Evolutionary conservation across 371 early-diverging fungal genomes (phyloP).

Genomic region (Syncephalis fuscata): DNA sequence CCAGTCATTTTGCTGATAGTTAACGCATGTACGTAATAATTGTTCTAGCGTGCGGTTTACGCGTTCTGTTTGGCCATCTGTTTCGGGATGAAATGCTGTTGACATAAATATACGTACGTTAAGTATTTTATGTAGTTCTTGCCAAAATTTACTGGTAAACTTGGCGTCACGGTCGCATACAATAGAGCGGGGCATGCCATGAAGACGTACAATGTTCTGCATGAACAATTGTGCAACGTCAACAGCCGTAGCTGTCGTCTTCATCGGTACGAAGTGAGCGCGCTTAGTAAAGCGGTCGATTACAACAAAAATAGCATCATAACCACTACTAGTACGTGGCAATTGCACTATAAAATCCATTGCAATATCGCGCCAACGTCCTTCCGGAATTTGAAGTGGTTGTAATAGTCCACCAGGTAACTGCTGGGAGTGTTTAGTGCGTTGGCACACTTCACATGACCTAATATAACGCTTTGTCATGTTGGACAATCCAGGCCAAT

Average conservation of each 20-base stretch:
- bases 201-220: no score
- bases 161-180: no score
- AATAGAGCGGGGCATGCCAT: no score
- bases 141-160: no score
- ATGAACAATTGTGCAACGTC: no score
- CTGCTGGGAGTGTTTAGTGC: conserved; percentile 11
- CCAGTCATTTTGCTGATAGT: conserved; percentile 28
- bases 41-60: conserved; percentile 21
- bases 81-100: conserved; percentile 22
- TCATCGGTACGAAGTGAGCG: conserved; percentile 20
- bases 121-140: neutral
- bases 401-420: conserved; percentile 12
- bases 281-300: conserved; percentile 26
- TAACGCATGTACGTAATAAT: conserved; percentile 16
- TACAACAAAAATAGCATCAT: conserved; percentile 18
- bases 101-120: neutral
- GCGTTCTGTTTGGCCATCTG: conserved; percentile 32
- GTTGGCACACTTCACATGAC: conserved; percentile 17
- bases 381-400: conserved; percentile 16
- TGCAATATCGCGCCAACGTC: conserved; percentile 20
- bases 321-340: conserved; percentile 9
- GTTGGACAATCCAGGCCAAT: conserved; percentile 19
- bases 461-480: conserved; percentile 13
- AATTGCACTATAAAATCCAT: conserved; percentile 29
- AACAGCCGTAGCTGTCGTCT: conserved; percentile 7